Evolutionary conservation across 768 basidiomycete genomes (phyloP).

Genomic region (Imleria badia): DNA sequence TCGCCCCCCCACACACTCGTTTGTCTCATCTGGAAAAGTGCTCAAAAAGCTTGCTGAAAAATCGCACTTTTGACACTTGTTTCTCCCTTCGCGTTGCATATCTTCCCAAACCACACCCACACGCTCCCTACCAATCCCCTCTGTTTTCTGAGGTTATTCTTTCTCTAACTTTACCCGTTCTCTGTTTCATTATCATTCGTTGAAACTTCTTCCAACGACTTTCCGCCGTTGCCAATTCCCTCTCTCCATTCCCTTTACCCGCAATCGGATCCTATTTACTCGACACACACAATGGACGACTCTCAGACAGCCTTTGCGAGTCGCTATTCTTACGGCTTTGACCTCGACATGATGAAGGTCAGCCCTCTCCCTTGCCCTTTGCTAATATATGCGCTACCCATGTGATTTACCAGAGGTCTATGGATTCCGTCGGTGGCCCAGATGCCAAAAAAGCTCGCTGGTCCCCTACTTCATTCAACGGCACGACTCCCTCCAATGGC

Average conservation of each 20-base stretch:
- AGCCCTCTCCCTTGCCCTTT: constrained; percentile 14
- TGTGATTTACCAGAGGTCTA: constrained; percentile 60
- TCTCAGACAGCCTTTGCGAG: constrained; percentile 65
- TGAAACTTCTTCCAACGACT: constrained; percentile 36
- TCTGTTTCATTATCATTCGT: constrained; percentile 44
- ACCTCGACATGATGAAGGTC: constrained; percentile 94
- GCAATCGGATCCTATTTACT: constrained; percentile 25
- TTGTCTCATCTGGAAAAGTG: constrained; percentile 27
- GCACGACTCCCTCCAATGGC: constrained; percentile 35
- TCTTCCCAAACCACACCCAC: constrained; percentile 34
- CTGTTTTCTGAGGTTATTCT: constrained; percentile 40
- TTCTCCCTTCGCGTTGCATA: constrained; percentile 25
- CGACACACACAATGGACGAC: constrained; percentile 62
- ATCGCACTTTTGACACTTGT: constrained; percentile 29
- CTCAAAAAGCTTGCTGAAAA: constrained; percentile 28
- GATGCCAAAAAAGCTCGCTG: constrained; percentile 90
- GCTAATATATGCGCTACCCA: not conserved
- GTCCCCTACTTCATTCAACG: constrained; percentile 63
- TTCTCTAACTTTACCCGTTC: constrained; percentile 56
- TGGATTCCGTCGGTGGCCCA: constrained; percentile 79
- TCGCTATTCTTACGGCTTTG: constrained; percentile 76
- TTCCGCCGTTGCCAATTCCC: constrained; percentile 51
- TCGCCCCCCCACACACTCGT: constrained; percentile 30
- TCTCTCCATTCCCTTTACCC: constrained; percentile 40
- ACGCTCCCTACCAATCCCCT: constrained; percentile 45